phyloP scores from a whole-genome alignment of 805 yeast genomes.

The Komagataella kurtzmanii region DNA sequence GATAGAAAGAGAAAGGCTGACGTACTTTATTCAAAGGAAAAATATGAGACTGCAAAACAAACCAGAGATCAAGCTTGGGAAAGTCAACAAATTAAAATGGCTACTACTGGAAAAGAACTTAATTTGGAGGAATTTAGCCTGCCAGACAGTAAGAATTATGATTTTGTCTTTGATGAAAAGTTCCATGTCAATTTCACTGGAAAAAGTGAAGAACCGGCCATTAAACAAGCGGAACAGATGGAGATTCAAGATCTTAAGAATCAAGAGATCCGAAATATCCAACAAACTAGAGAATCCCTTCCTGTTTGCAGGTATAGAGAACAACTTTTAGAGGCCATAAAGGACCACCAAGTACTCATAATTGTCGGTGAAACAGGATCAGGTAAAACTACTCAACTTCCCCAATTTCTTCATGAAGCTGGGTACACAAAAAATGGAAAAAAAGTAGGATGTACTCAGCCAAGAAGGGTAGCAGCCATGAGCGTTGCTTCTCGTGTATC shows the following conservation, averaged over 20 bases:
- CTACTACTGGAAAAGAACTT: background rate
- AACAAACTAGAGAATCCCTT: constrained; percentile 44
- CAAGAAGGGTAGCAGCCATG: constrained; percentile 90
- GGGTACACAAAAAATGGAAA: constrained; percentile 50
- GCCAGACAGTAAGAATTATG: constrained; percentile 37
- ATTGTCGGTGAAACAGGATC: constrained; percentile 95
- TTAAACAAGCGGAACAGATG: constrained; percentile 20
- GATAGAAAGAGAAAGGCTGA: constrained; percentile 43
- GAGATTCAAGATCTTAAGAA: constrained; percentile 21
- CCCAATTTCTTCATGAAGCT: constrained; percentile 75
- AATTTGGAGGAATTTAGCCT: constrained; percentile 4
- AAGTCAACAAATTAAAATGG: constrained; percentile 22
- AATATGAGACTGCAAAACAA: constrained; percentile 9
- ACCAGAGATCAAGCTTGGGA: constrained; percentile 32
- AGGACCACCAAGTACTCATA: constrained; percentile 57
- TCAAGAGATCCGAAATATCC: constrained; percentile 16
- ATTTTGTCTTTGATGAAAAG: constrained; percentile 60
- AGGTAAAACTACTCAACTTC: constrained; percentile 89
- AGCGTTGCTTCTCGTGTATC: constrained; percentile 88
- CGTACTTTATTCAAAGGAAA: constrained; percentile 26
- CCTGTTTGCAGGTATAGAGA: constrained; percentile 64
- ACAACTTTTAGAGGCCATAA: constrained; percentile 45
- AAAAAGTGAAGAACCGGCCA: constrained; percentile 19
- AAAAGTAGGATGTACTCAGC: constrained; percentile 80
- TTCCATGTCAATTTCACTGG: constrained; percentile 45